Evolutionary conservation across 768 basidiomycete genomes (phyloP), one percentile per base, ranked within the genome.

Genomic region (Tricholoma flavovirens): DNA sequence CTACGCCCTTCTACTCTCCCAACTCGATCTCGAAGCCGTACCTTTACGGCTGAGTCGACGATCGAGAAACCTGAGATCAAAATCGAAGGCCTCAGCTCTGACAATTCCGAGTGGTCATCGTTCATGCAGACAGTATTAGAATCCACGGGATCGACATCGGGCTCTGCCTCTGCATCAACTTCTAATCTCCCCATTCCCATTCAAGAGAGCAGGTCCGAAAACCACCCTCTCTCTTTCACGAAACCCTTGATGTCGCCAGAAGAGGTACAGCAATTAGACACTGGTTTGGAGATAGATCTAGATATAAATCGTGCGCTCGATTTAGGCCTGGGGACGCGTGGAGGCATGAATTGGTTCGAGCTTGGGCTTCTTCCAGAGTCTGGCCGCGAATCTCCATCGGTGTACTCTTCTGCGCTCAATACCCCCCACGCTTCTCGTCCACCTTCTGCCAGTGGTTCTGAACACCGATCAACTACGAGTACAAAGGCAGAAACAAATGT

Each of bases 51-150:
- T 4, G 56, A 51, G 2, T 59, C 61, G 14, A 49, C 64, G 14
- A 53, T 62, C 9, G 66, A 66, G 35, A 64, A 57, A n/a, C 61
- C 62, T 3, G 60, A 54, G 26, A 68, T 69, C 56, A 61, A 71
- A 51, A 65, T 75, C 26, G 69, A 71, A 24, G 71, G 66, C 0
- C 59, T 73, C 32, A 68, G 68, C 1, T 50, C 68, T 2, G 71
- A 73, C 29, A 66, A 67, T 22, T 59, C 71, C 1, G 75, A 77
- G 32, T 78, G 77, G 77, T 72, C 71, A 4, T 70, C 72, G 2
- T 69, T 76, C 33, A 75, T 73, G 69, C 69, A 73, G 55, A 71
- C 71, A 3, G 72, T 75, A 5, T 58, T 75, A 10, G 65, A 66
- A 5, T 68, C 68, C 7, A 54, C 59, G 4, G 33, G 60, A 0